These are phyloP conservation scores for Stygiomarasmius scandens DNA, from an alignment of 1,284 basidiomycete species.

Conservation along the genomic window DNA sequence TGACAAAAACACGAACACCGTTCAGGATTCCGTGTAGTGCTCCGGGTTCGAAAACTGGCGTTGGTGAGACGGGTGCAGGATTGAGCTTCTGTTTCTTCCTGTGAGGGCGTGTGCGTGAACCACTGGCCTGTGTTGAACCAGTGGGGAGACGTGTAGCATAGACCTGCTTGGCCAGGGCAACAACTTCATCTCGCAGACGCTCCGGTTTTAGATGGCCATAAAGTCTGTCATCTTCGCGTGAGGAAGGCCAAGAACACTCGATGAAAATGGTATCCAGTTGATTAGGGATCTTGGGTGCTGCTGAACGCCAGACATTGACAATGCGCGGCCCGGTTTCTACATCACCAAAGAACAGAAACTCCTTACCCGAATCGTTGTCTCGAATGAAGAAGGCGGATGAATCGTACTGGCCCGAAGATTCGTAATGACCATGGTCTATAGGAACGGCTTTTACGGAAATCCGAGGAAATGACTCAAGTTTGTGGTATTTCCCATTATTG, in stretches of 20 bases:
- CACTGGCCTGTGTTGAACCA: not conserved
- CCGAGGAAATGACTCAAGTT: constrained; percentile 42
- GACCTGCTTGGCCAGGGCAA: constrained; percentile 16
- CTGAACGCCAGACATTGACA: constrained; percentile 67
- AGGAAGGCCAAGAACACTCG: constrained; percentile 81
- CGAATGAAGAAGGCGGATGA: constrained; percentile 79
- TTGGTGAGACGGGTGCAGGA: not conserved
- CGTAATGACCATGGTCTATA: constrained; percentile 70
- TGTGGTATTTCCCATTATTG: constrained; percentile 51
- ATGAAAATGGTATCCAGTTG: constrained; percentile 73
- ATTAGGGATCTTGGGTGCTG: constrained; percentile 69
- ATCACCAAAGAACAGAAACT: constrained; percentile 86
- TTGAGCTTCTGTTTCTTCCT: constrained; percentile 17
- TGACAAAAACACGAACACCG: constrained; percentile 70
- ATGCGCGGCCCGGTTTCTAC: constrained; percentile 80
- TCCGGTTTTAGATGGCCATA: constrained; percentile 80
- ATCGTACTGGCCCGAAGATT: constrained; percentile 51
- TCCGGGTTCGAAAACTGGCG: constrained; percentile 27
- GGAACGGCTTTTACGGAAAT: constrained; percentile 70
- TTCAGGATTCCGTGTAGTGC: constrained; percentile 53
- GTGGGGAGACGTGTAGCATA: constrained; percentile 1
- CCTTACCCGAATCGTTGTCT: constrained; percentile 53
- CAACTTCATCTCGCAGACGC: constrained; percentile 46
- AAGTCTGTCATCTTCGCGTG: constrained; percentile 58
- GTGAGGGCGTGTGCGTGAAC: not conserved